These are phyloP conservation scores for Paecilomyces sp. DNA, from an alignment of 2,329 filamentous ascomycete species.

Conservation along the genomic window DNA sequence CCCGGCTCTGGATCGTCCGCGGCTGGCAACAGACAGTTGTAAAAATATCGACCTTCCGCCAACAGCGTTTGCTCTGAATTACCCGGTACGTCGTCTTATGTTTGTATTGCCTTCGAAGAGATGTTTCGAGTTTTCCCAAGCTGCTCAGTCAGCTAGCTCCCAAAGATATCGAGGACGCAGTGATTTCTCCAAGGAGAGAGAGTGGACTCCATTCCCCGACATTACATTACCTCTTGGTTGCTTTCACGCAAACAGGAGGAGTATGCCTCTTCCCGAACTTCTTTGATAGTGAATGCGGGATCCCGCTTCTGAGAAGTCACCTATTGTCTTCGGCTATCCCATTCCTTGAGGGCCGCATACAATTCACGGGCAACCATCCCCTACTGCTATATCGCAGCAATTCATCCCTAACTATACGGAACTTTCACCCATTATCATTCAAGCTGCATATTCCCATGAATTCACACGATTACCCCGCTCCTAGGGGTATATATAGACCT, in stretches of 20 bases:
- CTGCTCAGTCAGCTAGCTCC: neutral
- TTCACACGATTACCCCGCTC: neutral
- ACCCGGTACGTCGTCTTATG: constrained; percentile 13
- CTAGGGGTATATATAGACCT: neutral
- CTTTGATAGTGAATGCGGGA: neutral
- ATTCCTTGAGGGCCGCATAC: neutral
- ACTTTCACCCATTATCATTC: neutral
- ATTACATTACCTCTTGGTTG: neutral
- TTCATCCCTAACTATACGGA: neutral
- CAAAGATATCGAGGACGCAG: constrained; percentile 1
- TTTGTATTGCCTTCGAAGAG: neutral
- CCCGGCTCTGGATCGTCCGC: constrained; percentile 15
- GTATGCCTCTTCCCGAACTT: neutral
- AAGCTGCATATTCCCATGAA: neutral
- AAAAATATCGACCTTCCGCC: constrained; percentile 17
- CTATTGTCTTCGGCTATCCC: neutral
- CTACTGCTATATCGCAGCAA: neutral
- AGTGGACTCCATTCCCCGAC: neutral
- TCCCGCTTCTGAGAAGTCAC: neutral
- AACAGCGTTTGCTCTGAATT: constrained; percentile 14
- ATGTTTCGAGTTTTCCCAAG: neutral
- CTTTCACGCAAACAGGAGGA: neutral
- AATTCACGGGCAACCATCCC: neutral
- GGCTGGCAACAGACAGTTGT: constrained; percentile 14
- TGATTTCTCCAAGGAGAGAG: neutral